Evolutionary conservation across 2,329 filamentous ascomycete genomes (phyloP), one percentile per base, ranked within the genome.

Genomic region (Chrysosporium keratinophilum): DNA sequence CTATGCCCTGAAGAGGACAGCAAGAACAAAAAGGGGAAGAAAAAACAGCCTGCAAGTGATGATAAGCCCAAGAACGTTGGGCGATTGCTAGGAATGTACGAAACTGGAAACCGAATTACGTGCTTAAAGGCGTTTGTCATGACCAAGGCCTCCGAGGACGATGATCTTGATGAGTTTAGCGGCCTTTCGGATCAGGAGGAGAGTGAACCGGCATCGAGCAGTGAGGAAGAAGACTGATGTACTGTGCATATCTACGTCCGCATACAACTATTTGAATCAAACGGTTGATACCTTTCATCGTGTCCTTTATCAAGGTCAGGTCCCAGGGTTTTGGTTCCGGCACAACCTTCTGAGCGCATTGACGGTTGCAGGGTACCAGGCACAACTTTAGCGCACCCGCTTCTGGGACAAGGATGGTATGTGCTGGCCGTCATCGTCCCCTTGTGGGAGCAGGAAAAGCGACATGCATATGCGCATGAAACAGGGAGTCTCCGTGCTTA

Each of bases 81-180:
- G 31, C 77, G 72, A 59, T 66, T 94, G 53, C 67, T 95, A 43
- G 88, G 84, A 14, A 82, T 79, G 33, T 93, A 93, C 64, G 85
- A 90, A 69, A 95, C 90, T 19, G 83, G 84, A 44, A 90, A 91
- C 67, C 78, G 93, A 54, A 89, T 97, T 60, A 97, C 90, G 37
- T 97, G 93, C 67, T 66, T 97, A 63, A 83, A 82, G 62, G 85
- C 85, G 19, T 97, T 95, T 72, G 74, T 87, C 58, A 94, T 97
- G 88, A 79, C 87, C 68, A 78, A 82, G 61, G 74, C 70, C 3
- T 64, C 66, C 44, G 65, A 67, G 39, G 62, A 78, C 45, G 81
- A 76, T 43, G 81, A 81, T 61, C 81, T 80, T 15, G 80, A 76
- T 63, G 80, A 81, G 54, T 73, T 74, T 45, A 75, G 77, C 59